phyloP scores from a whole-genome alignment of 139 green algal genomes.

The Coccomyxa sp. region DNA sequence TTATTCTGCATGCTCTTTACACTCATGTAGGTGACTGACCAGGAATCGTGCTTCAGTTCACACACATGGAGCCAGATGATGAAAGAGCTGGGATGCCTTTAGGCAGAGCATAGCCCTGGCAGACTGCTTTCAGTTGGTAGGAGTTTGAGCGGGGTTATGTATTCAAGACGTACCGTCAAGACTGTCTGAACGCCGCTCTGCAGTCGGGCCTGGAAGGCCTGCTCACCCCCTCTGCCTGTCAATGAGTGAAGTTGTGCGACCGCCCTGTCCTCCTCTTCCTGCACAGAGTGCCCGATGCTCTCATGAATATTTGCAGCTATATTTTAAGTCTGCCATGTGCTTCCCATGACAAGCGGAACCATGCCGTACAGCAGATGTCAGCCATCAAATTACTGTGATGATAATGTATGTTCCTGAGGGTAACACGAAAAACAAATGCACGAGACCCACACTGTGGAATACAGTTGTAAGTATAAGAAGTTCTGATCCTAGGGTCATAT shows the following conservation, averaged over 20 bases:
- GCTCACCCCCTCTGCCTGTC: background rate
- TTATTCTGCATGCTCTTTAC: background rate
- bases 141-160: too few relatives aligned
- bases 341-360: background rate
- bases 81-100: background rate
- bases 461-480: background rate
- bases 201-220: conserved; percentile 9
- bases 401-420: too few relatives aligned
- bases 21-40: background rate
- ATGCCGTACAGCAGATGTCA: background rate
- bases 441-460: background rate
- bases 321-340: background rate
- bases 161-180: background rate
- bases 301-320: too few relatives aligned
- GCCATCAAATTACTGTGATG: too few relatives aligned
- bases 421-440: too few relatives aligned
- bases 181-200: conserved; percentile 12
- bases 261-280: conserved; percentile 3
- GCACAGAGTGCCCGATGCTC: background rate
- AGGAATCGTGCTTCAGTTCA: background rate
- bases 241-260: conserved; percentile 14
- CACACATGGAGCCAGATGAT: background rate
- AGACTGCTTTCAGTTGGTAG: too few relatives aligned
- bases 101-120: background rate
- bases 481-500: too few relatives aligned